Base-by-base conservation (phyloP, 1,284 basidiomycete genomes). In the Trichosporon faecale region DNA sequence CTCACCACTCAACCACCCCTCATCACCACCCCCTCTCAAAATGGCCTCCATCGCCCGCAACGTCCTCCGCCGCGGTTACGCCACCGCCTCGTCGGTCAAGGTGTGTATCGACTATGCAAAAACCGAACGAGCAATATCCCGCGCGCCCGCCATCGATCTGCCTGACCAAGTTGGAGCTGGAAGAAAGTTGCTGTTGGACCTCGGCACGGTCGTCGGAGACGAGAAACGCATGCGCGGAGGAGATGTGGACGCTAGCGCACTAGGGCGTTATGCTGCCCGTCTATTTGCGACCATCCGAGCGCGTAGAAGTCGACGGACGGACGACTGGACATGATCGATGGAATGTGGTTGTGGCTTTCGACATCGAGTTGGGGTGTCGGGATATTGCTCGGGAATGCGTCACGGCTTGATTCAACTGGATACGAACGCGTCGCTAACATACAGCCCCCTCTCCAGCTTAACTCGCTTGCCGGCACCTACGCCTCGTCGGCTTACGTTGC, bases 401-500 rank as follows among this genome's bases (percentile, higher is more conserved):
- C 27, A 31, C 27, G 7, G 12, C 27, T 16, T 11, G 40, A 44
- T n/a, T 0, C 16, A n/a, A 8, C 18, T 44, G 40, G 40, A 37
- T 14, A 37, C 35, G 35, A 44, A 44, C 40, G n/a, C 49, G 18
- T 60, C 27, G 63, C 61, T 68, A 44, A 64, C 40, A 16, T 49
- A n/a, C 74, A 85, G 84, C 77, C 82, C 52, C 83, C 84, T 64
- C 69, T 85, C 74, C 82, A 83, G 79, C 83, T 85, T 78, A 83
- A 83, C 79, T 83, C 83, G 64, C 80, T 85, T 63, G 80, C 83
- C 66, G 84, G 84, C 83, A 98, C 98, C 85, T 99, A 99, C 85
- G 96, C 97, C 74, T 91, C 92, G 71, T 96, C 97, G 31, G 88
- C 93, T 75, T 99, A 93, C 86, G 89, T 91, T 67, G 96, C 96